A percentile compares a stretch with the other conserved stretches of the same genome.
Evolutionary conservation across 192 early-diverging fungal genomes (phyloP).

Genomic region (Coemansia sp.): DNA sequence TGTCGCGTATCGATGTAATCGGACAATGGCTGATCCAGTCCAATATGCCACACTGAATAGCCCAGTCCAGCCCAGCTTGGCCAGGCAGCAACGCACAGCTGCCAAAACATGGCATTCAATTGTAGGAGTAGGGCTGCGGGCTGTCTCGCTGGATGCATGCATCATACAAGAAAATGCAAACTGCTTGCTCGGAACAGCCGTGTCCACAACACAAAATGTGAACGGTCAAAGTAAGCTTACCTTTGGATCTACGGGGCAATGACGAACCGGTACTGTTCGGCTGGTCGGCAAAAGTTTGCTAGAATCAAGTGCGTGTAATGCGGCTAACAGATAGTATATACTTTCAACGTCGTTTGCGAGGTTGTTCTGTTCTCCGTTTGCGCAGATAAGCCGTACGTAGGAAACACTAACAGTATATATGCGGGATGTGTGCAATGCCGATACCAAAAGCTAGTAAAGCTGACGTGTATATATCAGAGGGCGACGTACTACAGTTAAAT

Average conservation of each 20-base stretch:
- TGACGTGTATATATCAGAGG: not conserved
- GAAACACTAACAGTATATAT: not conserved
- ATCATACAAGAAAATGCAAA: not conserved
- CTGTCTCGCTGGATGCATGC: not conserved
- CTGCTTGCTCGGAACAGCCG: not conserved
- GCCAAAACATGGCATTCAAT: not conserved
- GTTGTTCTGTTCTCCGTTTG: not conserved
- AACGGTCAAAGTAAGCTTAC: not conserved
- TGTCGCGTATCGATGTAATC: not conserved
- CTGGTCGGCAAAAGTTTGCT: not conserved
- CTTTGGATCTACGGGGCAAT: not conserved
- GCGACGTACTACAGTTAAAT: conserved; percentile 3
- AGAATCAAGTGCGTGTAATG: not conserved
- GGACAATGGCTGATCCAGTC: not conserved
- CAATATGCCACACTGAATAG: not conserved
- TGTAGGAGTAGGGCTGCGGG: conserved; percentile 1
- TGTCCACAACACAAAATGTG: conserved; percentile 1
- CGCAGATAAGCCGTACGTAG: not conserved
- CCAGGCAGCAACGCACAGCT: not conserved
- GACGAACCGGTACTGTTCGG: not conserved
- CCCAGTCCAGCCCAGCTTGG: not conserved
- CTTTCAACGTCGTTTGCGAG: not conserved
- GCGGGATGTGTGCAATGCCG: not conserved
- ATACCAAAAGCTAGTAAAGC: not conserved
- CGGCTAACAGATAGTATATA: not conserved